Evolutionary conservation across 495 filamentous ascomycete genomes (phyloP), one percentile per base, ranked within the genome.

Genomic region (Patellaria atrata): DNA sequence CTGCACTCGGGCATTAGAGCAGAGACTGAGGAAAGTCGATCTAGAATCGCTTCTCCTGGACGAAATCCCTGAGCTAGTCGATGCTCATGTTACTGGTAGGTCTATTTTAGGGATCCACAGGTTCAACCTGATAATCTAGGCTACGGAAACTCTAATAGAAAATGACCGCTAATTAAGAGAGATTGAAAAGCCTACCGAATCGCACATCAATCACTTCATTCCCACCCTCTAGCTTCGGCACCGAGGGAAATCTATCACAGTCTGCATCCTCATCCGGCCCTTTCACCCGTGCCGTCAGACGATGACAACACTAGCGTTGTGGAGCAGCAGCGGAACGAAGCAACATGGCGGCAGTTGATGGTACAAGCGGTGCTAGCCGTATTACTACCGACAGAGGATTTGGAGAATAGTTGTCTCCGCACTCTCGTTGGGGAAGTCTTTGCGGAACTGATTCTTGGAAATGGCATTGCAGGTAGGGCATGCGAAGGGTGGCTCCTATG

Each of bases 401-500:
- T 96, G 7, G 74, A 85, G 48, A 94, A 91, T 55, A 70, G 64
- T 30, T 92, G 82, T 51, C 60, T 94, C 47, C 73, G 80, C 12
- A 64, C 77, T 5, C 63, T 97, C 30, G 75, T 94, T 36, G 70
- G 73, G 25, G 85, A 94, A 54, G 71, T 94, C 17, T 60, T 96
- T 29, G 80, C 81, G 5, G 80, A 91, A 45, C 71, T 86, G 54
- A 79, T 94, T 13, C 58, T 97, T 25, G 79, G 80, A 13, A 81
- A 79, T 34, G 63, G 71, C 33, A 59, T 96, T 34, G 73, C 75
- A 36, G 80, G 75, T 40, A 84, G 69, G 50, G 62, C 77, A 39
- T 87, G 77, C 49, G 75, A 94, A 57, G 77, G 79, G 15, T 82
- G 78, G 77, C 68, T 94, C 46, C 58, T 94, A 40, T 91, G 78